Conservation (phyloP, 2,329 filamentous ascomycete genomes). For the Fusarium abutilonis region DNA sequence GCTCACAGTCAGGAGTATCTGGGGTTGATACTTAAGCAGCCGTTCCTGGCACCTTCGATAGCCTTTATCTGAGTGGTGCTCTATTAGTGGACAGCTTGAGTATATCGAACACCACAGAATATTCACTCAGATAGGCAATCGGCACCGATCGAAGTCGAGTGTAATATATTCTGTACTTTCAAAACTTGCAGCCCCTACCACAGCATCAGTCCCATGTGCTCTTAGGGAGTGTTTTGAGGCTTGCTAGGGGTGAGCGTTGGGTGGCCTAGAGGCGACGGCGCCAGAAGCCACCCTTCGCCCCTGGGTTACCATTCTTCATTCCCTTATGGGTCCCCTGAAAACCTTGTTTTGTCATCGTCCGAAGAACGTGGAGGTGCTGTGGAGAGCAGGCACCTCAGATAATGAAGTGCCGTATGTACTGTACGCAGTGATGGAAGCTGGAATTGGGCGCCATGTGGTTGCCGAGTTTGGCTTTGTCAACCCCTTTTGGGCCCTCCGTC, state of each 20-base stretch:
- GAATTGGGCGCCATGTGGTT: slow-evolving; percentile 20
- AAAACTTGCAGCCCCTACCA: slow-evolving; percentile 33
- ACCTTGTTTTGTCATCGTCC: slow-evolving; percentile 35
- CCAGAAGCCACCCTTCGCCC: slow-evolving; percentile 31
- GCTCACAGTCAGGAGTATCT: slow-evolving; percentile 31
- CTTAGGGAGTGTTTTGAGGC: slow-evolving; percentile 28
- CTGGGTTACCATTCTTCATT: slow-evolving; percentile 28
- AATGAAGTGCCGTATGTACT: background rate
- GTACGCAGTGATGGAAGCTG: background rate
- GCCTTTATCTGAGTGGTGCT: background rate
- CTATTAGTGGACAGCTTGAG: background rate
- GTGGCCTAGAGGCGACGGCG: slow-evolving; percentile 10
- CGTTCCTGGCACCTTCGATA: slow-evolving; percentile 10
- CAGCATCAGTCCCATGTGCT: slow-evolving; percentile 36
- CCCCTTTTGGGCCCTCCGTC: slow-evolving; percentile 2
- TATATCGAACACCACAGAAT: background rate
- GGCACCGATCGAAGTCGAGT: slow-evolving; percentile 1
- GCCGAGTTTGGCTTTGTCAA: slow-evolving; percentile 6
- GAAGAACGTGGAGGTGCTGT: slow-evolving; percentile 32
- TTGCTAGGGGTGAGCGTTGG: slow-evolving; percentile 19
- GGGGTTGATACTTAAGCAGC: slow-evolving; percentile 6
- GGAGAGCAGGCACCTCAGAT: slow-evolving; percentile 7
- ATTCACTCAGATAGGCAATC: too few species aligned
- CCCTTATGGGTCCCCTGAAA: slow-evolving; percentile 33
- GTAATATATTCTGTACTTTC: slow-evolving; percentile 21